Percentiles rank a stretch among this genome's conserved stretches.
phyloP scores from a whole-genome alignment of 495 filamentous ascomycete genomes.

The Paragyromitra xinjiangensis region DNA sequence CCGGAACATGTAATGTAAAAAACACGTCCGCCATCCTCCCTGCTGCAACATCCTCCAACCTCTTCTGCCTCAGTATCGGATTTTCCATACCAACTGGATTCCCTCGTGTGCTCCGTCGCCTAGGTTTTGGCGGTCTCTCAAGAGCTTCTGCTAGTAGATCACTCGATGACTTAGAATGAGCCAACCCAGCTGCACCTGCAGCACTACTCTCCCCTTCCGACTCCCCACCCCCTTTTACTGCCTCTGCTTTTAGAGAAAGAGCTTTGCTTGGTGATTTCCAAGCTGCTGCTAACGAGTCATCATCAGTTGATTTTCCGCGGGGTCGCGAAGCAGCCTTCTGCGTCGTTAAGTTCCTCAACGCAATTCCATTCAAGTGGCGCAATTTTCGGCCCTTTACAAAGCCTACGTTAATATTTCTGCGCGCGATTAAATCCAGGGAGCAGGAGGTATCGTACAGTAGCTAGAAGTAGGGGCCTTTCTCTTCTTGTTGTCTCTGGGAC shows the following conservation, averaged over 20 bases:
- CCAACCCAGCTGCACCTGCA: constrained; percentile 60
- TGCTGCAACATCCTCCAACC: constrained; percentile 75
- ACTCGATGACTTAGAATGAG: constrained; percentile 76
- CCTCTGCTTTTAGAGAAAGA: constrained; percentile 62
- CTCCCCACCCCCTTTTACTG: constrained; percentile 62
- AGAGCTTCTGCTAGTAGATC: constrained; percentile 64
- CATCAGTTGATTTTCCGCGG: constrained; percentile 81
- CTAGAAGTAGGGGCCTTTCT: constrained; percentile 38
- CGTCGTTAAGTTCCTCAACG: constrained; percentile 83
- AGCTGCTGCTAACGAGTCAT: constrained; percentile 74
- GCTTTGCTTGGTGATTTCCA: constrained; percentile 69
- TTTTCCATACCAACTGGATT: constrained; percentile 36
- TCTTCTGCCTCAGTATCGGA: constrained; percentile 68
- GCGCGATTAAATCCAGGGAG: not conserved
- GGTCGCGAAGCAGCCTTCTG: constrained; percentile 62
- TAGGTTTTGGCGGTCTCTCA: constrained; percentile 10
- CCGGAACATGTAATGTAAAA: constrained; percentile 75
- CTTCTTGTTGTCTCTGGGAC: constrained; percentile 11
- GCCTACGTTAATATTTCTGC: constrained; percentile 7
- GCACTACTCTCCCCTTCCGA: constrained; percentile 17
- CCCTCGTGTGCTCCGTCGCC: constrained; percentile 44
- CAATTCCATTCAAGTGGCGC: constrained; percentile 86
- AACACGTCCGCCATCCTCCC: constrained; percentile 83
- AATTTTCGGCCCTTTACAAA: constrained; percentile 75
- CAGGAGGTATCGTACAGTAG: constrained; percentile 27